Conservation (phyloP, 192 early-diverging fungal species). For the Coemansia sp. region DNA sequence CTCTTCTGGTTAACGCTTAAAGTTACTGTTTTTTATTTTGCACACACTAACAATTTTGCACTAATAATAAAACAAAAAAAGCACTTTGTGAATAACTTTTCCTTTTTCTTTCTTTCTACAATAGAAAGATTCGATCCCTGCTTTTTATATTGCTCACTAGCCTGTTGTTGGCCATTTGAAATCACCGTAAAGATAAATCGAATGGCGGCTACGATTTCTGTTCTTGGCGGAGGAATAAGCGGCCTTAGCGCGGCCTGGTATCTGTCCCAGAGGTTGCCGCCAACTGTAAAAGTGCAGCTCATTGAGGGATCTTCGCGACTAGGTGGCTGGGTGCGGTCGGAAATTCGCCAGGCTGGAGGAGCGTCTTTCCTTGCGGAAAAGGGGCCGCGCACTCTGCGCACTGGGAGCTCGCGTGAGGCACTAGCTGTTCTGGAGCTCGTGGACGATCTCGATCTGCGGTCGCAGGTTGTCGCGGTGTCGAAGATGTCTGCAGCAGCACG, state of each 20-base stretch:
- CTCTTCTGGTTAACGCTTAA: neutral
- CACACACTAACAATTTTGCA: too few species aligned
- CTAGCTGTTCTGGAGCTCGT: slow-evolving; percentile 76
- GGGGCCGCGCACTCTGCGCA: slow-evolving; percentile 83
- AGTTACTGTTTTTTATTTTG: neutral
- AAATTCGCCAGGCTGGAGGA: slow-evolving; percentile 43
- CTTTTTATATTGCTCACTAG: neutral
- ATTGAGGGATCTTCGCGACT: slow-evolving; percentile 68
- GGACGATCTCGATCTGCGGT: slow-evolving; percentile 62
- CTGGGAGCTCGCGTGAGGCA: slow-evolving; percentile 66
- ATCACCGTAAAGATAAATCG: neutral
- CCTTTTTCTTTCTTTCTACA: slow-evolving; percentile 1
- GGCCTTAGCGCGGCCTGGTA: slow-evolving; percentile 85
- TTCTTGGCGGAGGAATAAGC: slow-evolving; percentile 92
- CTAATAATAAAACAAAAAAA: too few species aligned
- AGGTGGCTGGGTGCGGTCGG: slow-evolving; percentile 87
- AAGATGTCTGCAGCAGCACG: slow-evolving; percentile 70
- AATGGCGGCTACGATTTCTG: slow-evolving; percentile 57
- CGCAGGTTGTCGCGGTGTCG: slow-evolving; percentile 60
- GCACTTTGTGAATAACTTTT: neutral
- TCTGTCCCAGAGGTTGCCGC: slow-evolving; percentile 57
- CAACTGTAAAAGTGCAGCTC: slow-evolving; percentile 63
- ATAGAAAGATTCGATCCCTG: neutral
- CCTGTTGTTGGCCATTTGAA: neutral
- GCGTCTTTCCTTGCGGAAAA: slow-evolving; percentile 65